Conservation (phyloP, 495 filamentous ascomycete species). For the Xylaria flabelliformis region DNA sequence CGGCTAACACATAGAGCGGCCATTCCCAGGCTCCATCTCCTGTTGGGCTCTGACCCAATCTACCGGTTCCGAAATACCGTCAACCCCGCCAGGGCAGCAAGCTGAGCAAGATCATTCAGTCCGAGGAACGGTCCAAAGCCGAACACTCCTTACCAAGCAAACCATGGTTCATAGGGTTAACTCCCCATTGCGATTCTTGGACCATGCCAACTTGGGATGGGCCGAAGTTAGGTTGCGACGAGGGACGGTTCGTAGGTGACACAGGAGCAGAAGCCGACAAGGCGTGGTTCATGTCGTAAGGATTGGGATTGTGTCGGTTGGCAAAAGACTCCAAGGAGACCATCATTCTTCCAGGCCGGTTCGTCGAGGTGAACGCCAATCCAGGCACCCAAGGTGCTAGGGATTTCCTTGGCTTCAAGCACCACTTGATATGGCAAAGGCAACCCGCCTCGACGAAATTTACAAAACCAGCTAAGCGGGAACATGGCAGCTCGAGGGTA, state of each 20-base stretch:
- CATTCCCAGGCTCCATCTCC: no score
- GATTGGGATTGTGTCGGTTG: constrained; percentile 68
- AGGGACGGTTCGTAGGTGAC: constrained; percentile 86
- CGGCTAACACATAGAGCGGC: no score
- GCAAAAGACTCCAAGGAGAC: constrained; percentile 93
- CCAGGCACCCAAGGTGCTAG: constrained; percentile 76
- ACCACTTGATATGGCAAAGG: constrained; percentile 57
- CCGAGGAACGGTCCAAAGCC: no score
- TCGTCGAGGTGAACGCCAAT: constrained; percentile 85
- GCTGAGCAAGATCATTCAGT: no score
- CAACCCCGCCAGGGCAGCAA: no score
- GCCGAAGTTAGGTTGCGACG: constrained; percentile 87
- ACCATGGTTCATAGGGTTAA: constrained; percentile 65
- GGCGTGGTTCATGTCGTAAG: constrained; percentile 67
- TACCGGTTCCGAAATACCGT: no score
- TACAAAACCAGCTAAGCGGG: no score
- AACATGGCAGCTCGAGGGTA: no score
- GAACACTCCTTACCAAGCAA: constrained; percentile 58
- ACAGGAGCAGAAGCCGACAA: constrained; percentile 84
- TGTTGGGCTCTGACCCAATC: no score
- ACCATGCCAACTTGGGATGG: constrained; percentile 79
- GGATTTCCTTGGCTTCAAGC: constrained; percentile 76
- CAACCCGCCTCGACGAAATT: constrained; percentile 27
- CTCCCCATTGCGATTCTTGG: constrained; percentile 75
- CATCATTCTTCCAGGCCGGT: constrained; percentile 90